Evolutionary conservation across 179 eudicot genomes (phyloP).

Genomic region (Nepenthes alata): DNA sequence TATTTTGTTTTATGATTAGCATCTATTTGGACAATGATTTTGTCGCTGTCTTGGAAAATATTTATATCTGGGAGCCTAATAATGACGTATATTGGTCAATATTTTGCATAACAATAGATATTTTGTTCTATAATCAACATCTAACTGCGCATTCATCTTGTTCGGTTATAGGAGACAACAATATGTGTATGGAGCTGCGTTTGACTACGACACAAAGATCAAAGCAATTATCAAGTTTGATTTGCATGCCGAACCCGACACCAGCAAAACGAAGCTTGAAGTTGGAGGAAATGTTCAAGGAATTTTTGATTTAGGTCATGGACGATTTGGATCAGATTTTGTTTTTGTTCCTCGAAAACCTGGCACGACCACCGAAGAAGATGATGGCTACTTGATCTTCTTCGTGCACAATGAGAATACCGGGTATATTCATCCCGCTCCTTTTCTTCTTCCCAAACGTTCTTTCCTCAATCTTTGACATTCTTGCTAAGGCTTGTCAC

Average conservation of each 20-base stretch:
- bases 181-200: conserved; percentile 63
- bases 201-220: conserved; percentile 65
- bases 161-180: conserved; percentile 53
- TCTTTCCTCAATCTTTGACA: too few relatives aligned
- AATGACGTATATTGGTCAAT: too few relatives aligned
- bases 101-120: too few relatives aligned
- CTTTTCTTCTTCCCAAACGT: neutral
- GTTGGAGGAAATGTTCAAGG: conserved; percentile 85
- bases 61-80: too few relatives aligned
- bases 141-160: neutral
- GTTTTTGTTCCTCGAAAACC: conserved; percentile 66
- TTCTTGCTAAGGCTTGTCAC: too few relatives aligned
- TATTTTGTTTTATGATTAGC: too few relatives aligned
- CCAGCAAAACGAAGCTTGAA: conserved; percentile 53
- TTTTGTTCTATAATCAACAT: too few relatives aligned
- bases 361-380: conserved; percentile 61
- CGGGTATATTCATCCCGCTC: conserved; percentile 34
- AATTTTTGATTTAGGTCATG: conserved; percentile 70
- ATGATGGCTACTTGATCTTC: conserved; percentile 88
- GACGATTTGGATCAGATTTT: conserved; percentile 87
- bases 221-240: conserved; percentile 80
- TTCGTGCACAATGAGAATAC: conserved; percentile 77
- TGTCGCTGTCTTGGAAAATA: too few relatives aligned
- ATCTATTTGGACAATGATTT: too few relatives aligned
- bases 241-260: conserved; percentile 70